A percentile compares a stretch with the other conserved stretches of the same genome.
Conservation (phyloP, 495 filamentous ascomycete species). For the Hypoxylon lienhwacheense region DNA sequence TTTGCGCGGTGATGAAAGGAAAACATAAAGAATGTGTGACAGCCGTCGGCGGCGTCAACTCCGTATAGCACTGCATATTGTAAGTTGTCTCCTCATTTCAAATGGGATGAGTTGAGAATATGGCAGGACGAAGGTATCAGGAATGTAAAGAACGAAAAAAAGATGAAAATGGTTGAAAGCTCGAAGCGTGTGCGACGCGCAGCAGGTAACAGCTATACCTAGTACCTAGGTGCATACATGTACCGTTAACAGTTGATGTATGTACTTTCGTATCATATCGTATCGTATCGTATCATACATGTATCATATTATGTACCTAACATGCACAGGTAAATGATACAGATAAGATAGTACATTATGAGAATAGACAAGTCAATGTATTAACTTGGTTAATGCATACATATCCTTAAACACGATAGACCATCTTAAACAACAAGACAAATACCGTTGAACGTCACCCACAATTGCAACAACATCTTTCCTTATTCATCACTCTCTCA, state of each 20-base stretch:
- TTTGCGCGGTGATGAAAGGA: constrained; percentile 72
- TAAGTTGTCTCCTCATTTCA: constrained; percentile 33
- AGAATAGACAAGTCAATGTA: background rate
- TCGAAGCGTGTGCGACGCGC: too few species aligned
- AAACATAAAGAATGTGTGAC: constrained; percentile 84
- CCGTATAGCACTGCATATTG: constrained; percentile 74
- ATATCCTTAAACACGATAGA: background rate
- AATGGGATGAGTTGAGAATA: background rate
- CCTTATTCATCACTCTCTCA: background rate
- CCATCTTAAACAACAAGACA: too few species aligned
- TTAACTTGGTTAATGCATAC: background rate
- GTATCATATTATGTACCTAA: too few species aligned
- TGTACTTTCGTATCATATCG: too few species aligned
- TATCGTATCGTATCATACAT: too few species aligned
- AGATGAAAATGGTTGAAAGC: background rate
- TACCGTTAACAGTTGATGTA: too few species aligned
- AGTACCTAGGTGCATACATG: too few species aligned
- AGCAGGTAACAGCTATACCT: too few species aligned
- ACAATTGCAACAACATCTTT: background rate
- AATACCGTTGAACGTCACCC: too few species aligned
- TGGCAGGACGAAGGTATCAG: constrained; percentile 1
- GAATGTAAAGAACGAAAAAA: background rate
- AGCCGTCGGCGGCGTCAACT: constrained; percentile 87
- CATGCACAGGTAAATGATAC: too few species aligned
- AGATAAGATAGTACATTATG: constrained; percentile 31